These are phyloP conservation scores for Chrysopogon serrulatus DNA, from an alignment of 176 grass and related monocot species.

Conservation along the genomic window DNA sequence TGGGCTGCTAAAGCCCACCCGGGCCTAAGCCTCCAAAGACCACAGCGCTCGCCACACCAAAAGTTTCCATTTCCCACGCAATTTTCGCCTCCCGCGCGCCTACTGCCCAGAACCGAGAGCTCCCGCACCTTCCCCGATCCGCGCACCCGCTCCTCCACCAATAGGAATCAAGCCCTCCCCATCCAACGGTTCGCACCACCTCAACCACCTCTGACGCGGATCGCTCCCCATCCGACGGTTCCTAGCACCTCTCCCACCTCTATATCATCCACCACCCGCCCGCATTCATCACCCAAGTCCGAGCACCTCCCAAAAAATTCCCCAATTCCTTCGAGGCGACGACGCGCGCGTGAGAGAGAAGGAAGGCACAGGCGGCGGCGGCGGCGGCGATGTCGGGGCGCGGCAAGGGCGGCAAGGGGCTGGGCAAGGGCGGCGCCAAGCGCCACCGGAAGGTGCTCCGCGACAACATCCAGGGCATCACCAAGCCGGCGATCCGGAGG, in stretches of 20 bases:
- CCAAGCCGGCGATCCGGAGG: conserved; percentile 81
- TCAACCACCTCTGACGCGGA: not conserved
- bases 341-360: too few species aligned
- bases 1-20: too few species aligned
- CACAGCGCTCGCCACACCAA: too few species aligned
- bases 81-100: not conserved
- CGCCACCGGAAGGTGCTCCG: conserved; percentile 82
- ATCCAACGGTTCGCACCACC: not conserved
- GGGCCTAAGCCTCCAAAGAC: too few species aligned
- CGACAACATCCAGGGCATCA: conserved; percentile 96
- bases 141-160: not conserved
- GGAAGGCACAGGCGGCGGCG: not conserved
- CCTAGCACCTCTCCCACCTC: not conserved
- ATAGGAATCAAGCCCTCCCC: not conserved
- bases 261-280: not conserved
- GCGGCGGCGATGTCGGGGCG: conserved; percentile 66
- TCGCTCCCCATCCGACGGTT: conserved; percentile 4
- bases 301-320: not conserved
- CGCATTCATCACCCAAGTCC: not conserved
- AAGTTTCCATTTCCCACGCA: not conserved
- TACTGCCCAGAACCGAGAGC: too few species aligned
- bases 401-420: conserved; percentile 85
- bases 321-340: not conserved
- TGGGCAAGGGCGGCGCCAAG: conserved; percentile 91
- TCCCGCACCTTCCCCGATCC: not conserved